Conservation (phyloP, 2,329 filamentous ascomycete genomes). For the Balansia obtecta region DNA sequence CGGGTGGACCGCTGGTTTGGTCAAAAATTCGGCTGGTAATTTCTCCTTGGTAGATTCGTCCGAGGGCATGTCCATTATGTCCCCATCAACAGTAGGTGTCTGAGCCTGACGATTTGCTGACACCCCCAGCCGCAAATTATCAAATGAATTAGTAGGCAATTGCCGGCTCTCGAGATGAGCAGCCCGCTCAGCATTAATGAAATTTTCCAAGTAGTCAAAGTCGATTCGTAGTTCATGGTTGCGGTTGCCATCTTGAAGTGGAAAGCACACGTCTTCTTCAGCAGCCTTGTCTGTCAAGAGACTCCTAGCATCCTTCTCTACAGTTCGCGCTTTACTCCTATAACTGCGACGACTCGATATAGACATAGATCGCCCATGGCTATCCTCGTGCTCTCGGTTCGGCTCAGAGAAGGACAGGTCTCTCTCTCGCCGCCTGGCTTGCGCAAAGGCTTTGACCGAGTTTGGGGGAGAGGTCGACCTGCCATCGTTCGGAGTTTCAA, state of each 20-base stretch:
- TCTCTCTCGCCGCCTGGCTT: conserved; percentile 74
- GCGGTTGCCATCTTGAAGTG: conserved; percentile 51
- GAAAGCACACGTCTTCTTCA: conserved; percentile 84
- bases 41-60: conserved; percentile 38
- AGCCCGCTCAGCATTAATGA: conserved; percentile 53
- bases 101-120: conserved; percentile 18
- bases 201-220: conserved; percentile 88
- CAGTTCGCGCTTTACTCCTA: conserved; percentile 44
- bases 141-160: conserved; percentile 22
- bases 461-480: conserved; percentile 82
- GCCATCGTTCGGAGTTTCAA: conserved; percentile 43
- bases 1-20: conserved; percentile 25
- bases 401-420: conserved; percentile 46
- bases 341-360: conserved; percentile 50
- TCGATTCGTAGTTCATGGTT: conserved; percentile 76
- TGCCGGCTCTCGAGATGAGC: conserved; percentile 37
- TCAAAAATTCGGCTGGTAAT: conserved; percentile 20
- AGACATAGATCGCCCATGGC: conserved; percentile 60
- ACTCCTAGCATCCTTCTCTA: conserved; percentile 50
- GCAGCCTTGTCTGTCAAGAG: conserved; percentile 56
- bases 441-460: conserved; percentile 94
- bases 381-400: conserved; percentile 27
- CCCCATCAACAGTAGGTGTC: conserved; percentile 41
- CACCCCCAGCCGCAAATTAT: conserved; percentile 20
- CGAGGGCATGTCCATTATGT: conserved; percentile 42